phyloP scores from a whole-genome alignment of 257 asterid genomes.

The Solanum etuberosum region DNA sequence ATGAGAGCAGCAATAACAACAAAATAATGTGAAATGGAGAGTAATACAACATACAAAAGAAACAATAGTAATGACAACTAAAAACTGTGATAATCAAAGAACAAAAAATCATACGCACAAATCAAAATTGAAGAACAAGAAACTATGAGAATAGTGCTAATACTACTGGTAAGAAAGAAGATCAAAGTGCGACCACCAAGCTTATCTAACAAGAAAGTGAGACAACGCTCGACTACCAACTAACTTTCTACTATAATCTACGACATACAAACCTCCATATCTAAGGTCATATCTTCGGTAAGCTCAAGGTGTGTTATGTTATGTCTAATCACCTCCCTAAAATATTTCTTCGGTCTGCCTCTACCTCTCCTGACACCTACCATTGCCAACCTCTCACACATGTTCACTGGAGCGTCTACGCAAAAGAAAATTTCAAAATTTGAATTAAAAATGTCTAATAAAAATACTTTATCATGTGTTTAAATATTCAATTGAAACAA shows the following conservation, averaged over 20 bases:
- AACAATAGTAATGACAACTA: not conserved
- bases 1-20: not conserved
- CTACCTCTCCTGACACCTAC: not conserved
- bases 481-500: not conserved
- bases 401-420: too few relatives aligned
- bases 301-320: not conserved
- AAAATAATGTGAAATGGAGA: not conserved
- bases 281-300: not conserved
- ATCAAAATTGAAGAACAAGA: not conserved
- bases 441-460: not conserved
- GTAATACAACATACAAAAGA: not conserved
- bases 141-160: not conserved
- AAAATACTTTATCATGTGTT: not conserved
- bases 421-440: not conserved
- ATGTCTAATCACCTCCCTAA: not conserved
- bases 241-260: not conserved
- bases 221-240: not conserved
- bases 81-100: not conserved
- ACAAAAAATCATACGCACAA: accelerated
- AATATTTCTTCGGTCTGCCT: not conserved
- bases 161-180: not conserved
- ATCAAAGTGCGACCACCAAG: not conserved
- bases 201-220: not conserved
- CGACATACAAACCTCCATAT: not conserved
- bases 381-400: not conserved